A percentile compares a stretch with the other conserved stretches of the same genome.
Evolutionary conservation across 208 protist genomes (phyloP).

Genomic region (Trypanosoma avium): DNA sequence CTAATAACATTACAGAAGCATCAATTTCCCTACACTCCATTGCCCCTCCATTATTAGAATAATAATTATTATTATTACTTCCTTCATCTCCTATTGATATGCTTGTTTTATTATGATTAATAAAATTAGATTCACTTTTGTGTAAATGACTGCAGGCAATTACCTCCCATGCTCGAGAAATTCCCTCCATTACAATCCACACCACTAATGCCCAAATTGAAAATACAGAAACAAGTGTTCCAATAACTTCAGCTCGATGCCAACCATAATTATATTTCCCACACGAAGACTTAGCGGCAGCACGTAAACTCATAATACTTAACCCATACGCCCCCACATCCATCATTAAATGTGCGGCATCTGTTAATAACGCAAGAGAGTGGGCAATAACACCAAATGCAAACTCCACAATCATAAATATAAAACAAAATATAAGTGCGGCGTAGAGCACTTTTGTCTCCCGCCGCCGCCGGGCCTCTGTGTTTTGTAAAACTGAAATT

Average conservation of each 20-base stretch:
- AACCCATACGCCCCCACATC: constrained; percentile 88
- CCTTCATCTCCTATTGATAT: too few relatives aligned
- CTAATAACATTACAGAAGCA: constrained; percentile 73
- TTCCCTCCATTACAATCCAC: constrained; percentile 81
- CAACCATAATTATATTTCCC: constrained; percentile 87
- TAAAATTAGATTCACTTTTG: too few relatives aligned
- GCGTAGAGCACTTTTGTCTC: constrained; percentile 63
- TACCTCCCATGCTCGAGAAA: constrained; percentile 64
- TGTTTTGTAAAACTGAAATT: constrained; percentile 26
- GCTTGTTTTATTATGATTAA: too few relatives aligned
- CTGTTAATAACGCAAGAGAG: constrained; percentile 89
- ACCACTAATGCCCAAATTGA: constrained; percentile 87
- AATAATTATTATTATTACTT: too few relatives aligned
- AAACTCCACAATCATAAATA: constrained; percentile 91
- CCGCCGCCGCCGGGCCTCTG: constrained; percentile 47
- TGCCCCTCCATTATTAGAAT: background rate
- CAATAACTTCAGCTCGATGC: constrained; percentile 90
- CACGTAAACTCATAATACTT: constrained; percentile 77
- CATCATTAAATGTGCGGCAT: constrained; percentile 88
- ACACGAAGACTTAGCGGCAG: constrained; percentile 60
- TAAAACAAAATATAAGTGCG: constrained; percentile 67
- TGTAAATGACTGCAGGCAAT: constrained; percentile 58
- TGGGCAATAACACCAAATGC: constrained; percentile 74
- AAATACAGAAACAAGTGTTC: constrained; percentile 87
- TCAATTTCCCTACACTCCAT: constrained; percentile 51